Base-by-base conservation (phyloP, 2,329 filamentous ascomycete species). In the Xylariaceae sp. region DNA sequence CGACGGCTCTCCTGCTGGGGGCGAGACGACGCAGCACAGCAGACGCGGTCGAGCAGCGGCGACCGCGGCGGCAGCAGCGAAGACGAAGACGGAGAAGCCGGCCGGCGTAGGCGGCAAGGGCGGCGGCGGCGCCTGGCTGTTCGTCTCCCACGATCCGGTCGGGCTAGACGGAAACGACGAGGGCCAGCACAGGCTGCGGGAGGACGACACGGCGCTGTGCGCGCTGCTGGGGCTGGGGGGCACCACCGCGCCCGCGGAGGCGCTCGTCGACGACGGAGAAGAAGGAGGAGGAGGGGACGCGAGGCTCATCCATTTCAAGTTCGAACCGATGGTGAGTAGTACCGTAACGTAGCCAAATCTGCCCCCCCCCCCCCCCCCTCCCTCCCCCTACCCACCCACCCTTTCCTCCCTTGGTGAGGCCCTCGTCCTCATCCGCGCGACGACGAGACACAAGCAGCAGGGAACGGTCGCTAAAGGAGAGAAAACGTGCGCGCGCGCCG, bases 241-340 rank as follows among this genome's bases (percentile, higher is more conserved):
- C 19, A 51, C 53, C 24, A 50, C n/a, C n/a, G n/a, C n/a, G n/a
- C n/a, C n/a, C n/a, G n/a, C 49, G 12, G 57, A 47, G 30, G 53
- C 49, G 12, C 33, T 47, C 39, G 54, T n/a, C 24, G 32, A 25
- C 14, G 45, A 43, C 18, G 43, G 43, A 29, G 39, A 35, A 19
- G 37, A 34, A 21, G 32, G 36, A 8, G 37, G 38, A 35, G 50
- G 55, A 6, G 25, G 37, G 5, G 43, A 35, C 36, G 58, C 61
- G 49, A 66, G 72, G 51, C 59, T 74, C 57, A 70, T 94, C 32
- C 86, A 90, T 58, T 84, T 94, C 62, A 92, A 94, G 59, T 95
- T 93, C 53, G 89, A 95, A 57, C 87, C 89, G 4, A 88, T 95
- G 87, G 89, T 94, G 70, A 55, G 77, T n/a, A n/a, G n/a, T n/a